phyloP scores from a whole-genome alignment of 2,329 filamentous ascomycete genomes.

The Nemania bipapillata region DNA sequence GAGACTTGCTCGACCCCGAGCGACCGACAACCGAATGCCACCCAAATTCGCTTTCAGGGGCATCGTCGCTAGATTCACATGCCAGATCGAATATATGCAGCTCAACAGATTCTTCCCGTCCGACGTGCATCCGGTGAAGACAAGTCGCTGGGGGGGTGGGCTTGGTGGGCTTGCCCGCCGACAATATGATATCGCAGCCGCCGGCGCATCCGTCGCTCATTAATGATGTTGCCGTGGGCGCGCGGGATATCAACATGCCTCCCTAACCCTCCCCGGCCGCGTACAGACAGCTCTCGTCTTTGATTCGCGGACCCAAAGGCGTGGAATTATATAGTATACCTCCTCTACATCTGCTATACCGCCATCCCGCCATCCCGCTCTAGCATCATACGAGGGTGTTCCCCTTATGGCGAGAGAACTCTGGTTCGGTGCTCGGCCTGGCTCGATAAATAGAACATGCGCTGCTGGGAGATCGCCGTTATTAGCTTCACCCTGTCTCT shows the following conservation, averaged over 20 bases:
- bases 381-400: conserved; percentile 14
- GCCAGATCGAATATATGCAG: conserved; percentile 30
- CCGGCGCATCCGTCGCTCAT: conserved; percentile 5
- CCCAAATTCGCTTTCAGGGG: conserved; percentile 14
- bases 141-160: conserved; percentile 33
- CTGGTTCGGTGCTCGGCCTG: conserved; percentile 11
- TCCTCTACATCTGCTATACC: not conserved
- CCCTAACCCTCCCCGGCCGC: conserved; percentile 2
- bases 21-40: conserved; percentile 17
- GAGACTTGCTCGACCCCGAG: not conserved
- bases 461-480: conserved; percentile 18
- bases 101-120: conserved; percentile 38
- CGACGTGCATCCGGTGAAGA: conserved; percentile 44
- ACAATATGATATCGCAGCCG: conserved; percentile 11
- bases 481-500: conserved; percentile 7
- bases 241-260: conserved; percentile 3
- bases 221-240: conserved; percentile 6
- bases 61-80: conserved; percentile 40
- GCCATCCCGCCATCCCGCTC: not conserved
- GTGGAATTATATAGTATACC: conserved; percentile 25
- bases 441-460: conserved; percentile 15
- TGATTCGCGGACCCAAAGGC: conserved; percentile 25
- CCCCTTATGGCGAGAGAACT: conserved; percentile 13
- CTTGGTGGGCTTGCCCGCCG: conserved; percentile 25
- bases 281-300: not conserved